Percentiles rank a stretch among this genome's conserved stretches.
Evolutionary conservation across 108 stramenopile species (phyloP).

Genomic region (Fistulifera pelliculosa): DNA sequence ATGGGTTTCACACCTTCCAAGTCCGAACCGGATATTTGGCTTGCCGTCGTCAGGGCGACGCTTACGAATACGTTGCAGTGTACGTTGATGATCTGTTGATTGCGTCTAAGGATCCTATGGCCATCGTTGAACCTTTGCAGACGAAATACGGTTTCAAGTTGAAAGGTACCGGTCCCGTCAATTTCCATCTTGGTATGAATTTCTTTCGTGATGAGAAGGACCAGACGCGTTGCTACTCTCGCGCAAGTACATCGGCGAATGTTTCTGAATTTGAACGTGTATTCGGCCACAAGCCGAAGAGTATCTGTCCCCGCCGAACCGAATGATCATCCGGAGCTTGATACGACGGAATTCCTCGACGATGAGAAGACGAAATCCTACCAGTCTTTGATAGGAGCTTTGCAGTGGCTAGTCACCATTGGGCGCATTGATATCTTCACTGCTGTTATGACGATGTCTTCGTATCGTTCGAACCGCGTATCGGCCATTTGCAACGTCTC

Average conservation of each 20-base stretch:
- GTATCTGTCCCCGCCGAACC: slow-evolving; percentile 1
- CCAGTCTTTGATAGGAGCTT: slow-evolving; percentile 18
- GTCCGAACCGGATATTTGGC: slow-evolving; percentile 32
- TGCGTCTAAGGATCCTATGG: neutral
- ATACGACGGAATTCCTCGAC: slow-evolving; percentile 11
- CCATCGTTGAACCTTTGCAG: slow-evolving; percentile 4
- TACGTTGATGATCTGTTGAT: slow-evolving; percentile 8
- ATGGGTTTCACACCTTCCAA: slow-evolving; percentile 21
- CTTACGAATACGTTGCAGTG: slow-evolving; percentile 10
- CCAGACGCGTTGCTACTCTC: neutral
- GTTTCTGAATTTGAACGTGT: slow-evolving; percentile 7
- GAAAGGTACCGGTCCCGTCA: slow-evolving; percentile 9
- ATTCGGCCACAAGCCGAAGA: slow-evolving; percentile 16
- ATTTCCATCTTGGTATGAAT: neutral
- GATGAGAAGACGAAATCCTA: slow-evolving; percentile 9
- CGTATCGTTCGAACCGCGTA: neutral
- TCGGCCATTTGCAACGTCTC: slow-evolving; percentile 2
- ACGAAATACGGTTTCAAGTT: slow-evolving; percentile 10
- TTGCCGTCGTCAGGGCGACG: neutral
- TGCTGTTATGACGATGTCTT: neutral
- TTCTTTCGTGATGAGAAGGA: neutral
- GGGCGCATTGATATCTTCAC: slow-evolving; percentile 25
- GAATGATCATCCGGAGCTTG: slow-evolving; percentile 21
- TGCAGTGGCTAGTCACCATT: slow-evolving; percentile 18
- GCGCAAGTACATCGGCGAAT: slow-evolving; percentile 17